Percentiles rank a stretch among this genome's conserved stretches.
These are phyloP conservation scores for Colletotrichum liriopes DNA, from an alignment of 2,329 filamentous ascomycete genomes.

Conservation along the genomic window DNA sequence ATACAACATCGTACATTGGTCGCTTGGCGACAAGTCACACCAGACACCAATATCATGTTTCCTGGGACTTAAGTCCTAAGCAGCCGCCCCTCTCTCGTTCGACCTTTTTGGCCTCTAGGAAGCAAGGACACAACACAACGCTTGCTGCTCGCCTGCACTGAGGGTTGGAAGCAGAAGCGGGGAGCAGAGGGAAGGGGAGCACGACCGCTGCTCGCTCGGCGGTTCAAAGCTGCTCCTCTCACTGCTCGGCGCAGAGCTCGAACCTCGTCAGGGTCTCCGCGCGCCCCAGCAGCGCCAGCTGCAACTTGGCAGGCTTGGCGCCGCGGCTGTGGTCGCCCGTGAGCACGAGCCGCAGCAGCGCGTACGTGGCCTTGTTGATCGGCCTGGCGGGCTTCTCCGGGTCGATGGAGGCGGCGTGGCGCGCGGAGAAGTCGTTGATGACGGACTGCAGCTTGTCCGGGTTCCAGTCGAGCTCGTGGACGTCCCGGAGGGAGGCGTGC, in stretches of 20 bases:
- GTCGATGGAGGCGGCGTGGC: constrained; percentile 12
- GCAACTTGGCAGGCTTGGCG: constrained; percentile 44
- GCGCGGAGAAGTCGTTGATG: constrained; percentile 26
- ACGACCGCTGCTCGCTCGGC: not conserved
- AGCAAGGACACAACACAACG: not conserved
- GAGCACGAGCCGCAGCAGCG: constrained; percentile 36
- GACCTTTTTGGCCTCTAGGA: too few species aligned
- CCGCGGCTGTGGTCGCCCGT: constrained; percentile 36
- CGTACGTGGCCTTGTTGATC: constrained; percentile 30
- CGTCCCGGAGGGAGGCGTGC: constrained; percentile 19
- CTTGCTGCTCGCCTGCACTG: not conserved
- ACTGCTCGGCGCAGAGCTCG: constrained; percentile 28
- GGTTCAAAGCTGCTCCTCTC: not conserved
- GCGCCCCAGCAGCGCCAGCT: constrained; percentile 40
- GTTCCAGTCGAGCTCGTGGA: constrained; percentile 37
- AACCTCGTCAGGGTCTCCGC: constrained; percentile 41
- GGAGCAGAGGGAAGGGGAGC: not conserved
- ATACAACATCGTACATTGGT: constrained; percentile 6
- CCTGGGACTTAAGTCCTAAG: not conserved
- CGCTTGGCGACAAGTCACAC: not conserved
- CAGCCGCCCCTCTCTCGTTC: not conserved
- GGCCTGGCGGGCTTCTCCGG: constrained; percentile 12
- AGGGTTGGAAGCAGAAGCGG: not conserved
- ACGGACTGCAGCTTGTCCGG: constrained; percentile 32
- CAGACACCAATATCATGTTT: too few species aligned